These are phyloP conservation scores for Pyricularia sp. DNA, from an alignment of 2,329 filamentous ascomycete genomes.

Conservation along the genomic window DNA sequence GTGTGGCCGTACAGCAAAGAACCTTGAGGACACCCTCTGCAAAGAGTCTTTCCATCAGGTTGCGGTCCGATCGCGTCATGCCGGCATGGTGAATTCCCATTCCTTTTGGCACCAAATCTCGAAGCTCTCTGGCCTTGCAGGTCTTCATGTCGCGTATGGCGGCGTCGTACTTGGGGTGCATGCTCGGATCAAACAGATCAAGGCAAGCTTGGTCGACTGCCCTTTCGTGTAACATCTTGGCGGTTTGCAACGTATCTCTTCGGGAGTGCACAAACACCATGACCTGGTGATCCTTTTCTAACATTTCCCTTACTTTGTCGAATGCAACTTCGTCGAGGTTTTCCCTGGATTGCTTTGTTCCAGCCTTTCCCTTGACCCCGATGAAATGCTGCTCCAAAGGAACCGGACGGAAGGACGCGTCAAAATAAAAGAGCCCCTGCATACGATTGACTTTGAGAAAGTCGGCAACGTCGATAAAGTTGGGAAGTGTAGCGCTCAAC, in stretches of 20 bases:
- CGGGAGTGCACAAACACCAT: constrained; percentile 99
- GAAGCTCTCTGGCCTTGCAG: constrained; percentile 72
- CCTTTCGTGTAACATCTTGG: constrained; percentile 74
- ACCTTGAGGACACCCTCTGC: constrained; percentile 88
- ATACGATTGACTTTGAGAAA: constrained; percentile 93
- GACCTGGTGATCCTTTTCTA: constrained; percentile 82
- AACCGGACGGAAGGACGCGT: constrained; percentile 87
- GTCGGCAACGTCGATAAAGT: constrained; percentile 92
- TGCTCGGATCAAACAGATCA: constrained; percentile 71
- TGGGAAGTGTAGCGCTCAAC: constrained; percentile 87
- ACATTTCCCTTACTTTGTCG: constrained; percentile 90
- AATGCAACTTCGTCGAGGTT: constrained; percentile 81
- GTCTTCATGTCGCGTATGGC: constrained; percentile 76
- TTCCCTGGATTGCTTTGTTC: constrained; percentile 67
- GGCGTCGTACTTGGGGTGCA: constrained; percentile 66
- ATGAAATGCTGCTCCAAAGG: constrained; percentile 96
- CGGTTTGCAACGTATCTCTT: constrained; percentile 83
- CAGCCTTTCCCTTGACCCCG: constrained; percentile 83
- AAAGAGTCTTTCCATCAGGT: constrained; percentile 90
- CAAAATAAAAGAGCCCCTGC: constrained; percentile 92
- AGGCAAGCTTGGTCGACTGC: constrained; percentile 67
- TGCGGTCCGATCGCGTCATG: constrained; percentile 87
- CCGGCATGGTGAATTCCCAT: constrained; percentile 94
- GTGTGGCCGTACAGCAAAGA: constrained; percentile 91
- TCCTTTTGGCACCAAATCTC: constrained; percentile 80